Evolutionary conservation across 768 basidiomycete species (phyloP).

Genomic region (Saitozyma podzolica): DNA sequence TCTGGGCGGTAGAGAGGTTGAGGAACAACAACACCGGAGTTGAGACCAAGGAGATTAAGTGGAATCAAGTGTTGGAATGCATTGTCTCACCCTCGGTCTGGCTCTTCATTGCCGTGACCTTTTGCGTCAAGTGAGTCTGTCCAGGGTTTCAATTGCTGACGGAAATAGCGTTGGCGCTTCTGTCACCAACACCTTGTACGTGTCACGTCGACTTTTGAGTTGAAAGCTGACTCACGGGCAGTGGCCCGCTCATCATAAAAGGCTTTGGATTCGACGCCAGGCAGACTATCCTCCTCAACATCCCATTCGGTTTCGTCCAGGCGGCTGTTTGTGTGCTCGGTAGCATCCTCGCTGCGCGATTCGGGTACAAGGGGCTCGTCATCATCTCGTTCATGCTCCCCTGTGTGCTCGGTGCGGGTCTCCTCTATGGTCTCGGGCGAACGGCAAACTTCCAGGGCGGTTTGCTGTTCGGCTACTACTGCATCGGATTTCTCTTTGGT

Average conservation of each 20-base stretch:
- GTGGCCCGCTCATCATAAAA: slow-evolving; percentile 57
- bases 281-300: slow-evolving; percentile 58
- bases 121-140: slow-evolving; percentile 33
- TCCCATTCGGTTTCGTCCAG: slow-evolving; percentile 56
- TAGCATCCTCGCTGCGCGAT: slow-evolving; percentile 44
- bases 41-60: slow-evolving; percentile 10
- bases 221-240: too few species aligned
- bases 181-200: too few species aligned
- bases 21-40: too few species aligned
- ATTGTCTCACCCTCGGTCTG: slow-evolving; percentile 54
- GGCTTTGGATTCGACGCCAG: slow-evolving; percentile 57
- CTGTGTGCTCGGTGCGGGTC: slow-evolving; percentile 12
- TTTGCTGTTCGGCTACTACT: slow-evolving; percentile 48
- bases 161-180: slow-evolving; percentile 53
- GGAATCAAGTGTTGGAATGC: slow-evolving; percentile 32
- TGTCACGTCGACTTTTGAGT: too few species aligned
- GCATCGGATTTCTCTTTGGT: slow-evolving; percentile 48
- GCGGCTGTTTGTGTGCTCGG: slow-evolving; percentile 51
- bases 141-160: slow-evolving; percentile 39
- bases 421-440: slow-evolving; percentile 5
- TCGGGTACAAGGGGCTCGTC: slow-evolving; percentile 11
- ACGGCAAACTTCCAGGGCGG: too few species aligned
- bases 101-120: slow-evolving; percentile 55
- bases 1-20: too few species aligned
- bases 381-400: slow-evolving; percentile 11